Percentiles rank a stretch among this genome's conserved stretches.
Conservation (phyloP, 164 flowering plant species). For the Taxillus chinensis region DNA sequence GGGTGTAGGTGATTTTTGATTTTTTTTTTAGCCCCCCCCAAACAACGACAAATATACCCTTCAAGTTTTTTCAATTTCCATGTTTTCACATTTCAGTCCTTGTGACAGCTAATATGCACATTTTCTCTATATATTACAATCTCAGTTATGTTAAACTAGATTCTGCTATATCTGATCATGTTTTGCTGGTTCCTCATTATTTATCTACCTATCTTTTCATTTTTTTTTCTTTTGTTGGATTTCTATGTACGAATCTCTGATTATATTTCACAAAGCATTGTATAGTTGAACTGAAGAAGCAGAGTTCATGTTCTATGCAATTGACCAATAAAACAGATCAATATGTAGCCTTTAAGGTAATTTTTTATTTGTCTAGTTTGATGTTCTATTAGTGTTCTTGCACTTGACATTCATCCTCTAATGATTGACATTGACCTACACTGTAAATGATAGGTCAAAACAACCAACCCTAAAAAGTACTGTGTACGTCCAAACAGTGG, state of each 20-base stretch:
- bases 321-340: slow-evolving; percentile 68
- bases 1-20: no score
- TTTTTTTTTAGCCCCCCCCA: no score
- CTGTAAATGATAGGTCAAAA: slow-evolving; percentile 52
- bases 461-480: slow-evolving; percentile 88
- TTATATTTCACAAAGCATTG: slow-evolving; percentile 6
- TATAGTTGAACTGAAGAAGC: slow-evolving; percentile 81
- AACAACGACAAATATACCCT: no score
- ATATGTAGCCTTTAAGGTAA: slow-evolving; percentile 80
- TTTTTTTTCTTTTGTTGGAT: background rate
- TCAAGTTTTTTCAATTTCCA: no score
- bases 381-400: background rate
- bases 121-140: no score
- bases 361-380: slow-evolving; percentile 4
- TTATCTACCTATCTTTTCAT: background rate
- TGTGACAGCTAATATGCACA: no score
- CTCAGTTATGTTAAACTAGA: no score
- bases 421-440: background rate
- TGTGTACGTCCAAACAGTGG: slow-evolving; percentile 86
- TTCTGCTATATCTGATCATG: no score
- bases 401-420: background rate
- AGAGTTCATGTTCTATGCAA: slow-evolving; percentile 77
- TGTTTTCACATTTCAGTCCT: no score
- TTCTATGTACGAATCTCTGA: background rate
- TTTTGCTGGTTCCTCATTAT: background rate